A percentile compares a stretch with the other conserved stretches of the same genome.
phyloP scores from a whole-genome alignment of 306 rosid species.

The Medicago lupulina region DNA sequence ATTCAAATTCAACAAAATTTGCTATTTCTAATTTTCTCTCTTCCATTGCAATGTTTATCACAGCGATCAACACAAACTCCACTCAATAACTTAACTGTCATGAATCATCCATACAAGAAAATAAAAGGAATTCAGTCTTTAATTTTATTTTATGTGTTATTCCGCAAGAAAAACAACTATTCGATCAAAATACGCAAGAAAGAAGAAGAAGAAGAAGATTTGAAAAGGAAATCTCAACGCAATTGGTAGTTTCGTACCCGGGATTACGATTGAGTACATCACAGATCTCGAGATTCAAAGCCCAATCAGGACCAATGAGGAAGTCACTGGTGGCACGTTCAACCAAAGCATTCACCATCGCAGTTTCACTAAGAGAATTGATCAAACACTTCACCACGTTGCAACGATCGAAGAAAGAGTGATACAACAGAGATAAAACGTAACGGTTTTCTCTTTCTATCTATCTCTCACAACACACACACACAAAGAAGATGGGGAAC shows the following conservation, averaged over 20 bases:
- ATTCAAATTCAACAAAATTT: not conserved
- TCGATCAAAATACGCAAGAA: not conserved
- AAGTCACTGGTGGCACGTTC: conserved; percentile 94
- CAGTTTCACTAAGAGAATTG: conserved; percentile 37
- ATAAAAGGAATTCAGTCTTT: conserved; percentile 1
- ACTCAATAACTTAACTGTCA: conserved; percentile 5
- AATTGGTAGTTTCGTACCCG: conserved; percentile 57
- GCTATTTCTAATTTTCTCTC: conserved; percentile 15
- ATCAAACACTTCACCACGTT: conserved; percentile 30
- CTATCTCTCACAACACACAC: not conserved
- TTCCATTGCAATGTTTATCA: conserved; percentile 25
- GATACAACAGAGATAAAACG: conserved; percentile 29
- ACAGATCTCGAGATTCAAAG: conserved; percentile 98
- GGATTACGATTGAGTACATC: conserved; percentile 88
- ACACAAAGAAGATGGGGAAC: conserved; percentile 8
- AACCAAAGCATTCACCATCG: conserved; percentile 92
- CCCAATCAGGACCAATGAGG: conserved; percentile 99
- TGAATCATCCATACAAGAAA: conserved; percentile 16
- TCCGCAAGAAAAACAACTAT: conserved; percentile 9
- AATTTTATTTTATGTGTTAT: not conserved
- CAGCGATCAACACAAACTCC: conserved; percentile 14
- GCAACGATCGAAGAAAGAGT: conserved; percentile 34
- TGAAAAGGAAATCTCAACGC: conserved; percentile 38
- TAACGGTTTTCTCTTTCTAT: conserved; percentile 42
- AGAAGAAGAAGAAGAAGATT: not conserved